Percentiles rank a stretch among this genome's conserved stretches.
phyloP scores from a whole-genome alignment of 441 rosid genomes.

The Adansonia grandidieri region DNA sequence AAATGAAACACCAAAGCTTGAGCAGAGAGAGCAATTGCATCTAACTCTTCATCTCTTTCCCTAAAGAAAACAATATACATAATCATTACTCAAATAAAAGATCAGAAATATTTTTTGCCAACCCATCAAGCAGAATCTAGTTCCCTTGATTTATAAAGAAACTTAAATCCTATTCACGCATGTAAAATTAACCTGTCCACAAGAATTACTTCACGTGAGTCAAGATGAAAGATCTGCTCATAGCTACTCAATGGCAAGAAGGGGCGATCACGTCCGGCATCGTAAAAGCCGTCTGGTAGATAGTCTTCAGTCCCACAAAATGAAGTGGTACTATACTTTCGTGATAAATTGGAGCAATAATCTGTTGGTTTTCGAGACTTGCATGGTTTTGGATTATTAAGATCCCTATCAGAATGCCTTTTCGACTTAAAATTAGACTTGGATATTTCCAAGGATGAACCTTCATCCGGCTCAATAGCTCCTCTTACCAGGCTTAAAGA shows the following conservation, averaged over 20 bases:
- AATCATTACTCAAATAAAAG: conserved; percentile 24
- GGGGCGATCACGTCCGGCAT: conserved; percentile 95
- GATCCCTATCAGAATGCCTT: conserved; percentile 71
- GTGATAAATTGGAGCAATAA: conserved; percentile 50
- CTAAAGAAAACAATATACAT: conserved; percentile 39
- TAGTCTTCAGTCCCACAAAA: conserved; percentile 76
- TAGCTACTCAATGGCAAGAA: conserved; percentile 69
- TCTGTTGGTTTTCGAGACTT: conserved; percentile 61
- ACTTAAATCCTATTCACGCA: conserved; percentile 12
- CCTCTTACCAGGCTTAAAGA: conserved; percentile 40
- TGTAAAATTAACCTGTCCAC: conserved; percentile 74
- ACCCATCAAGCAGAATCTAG: conserved; percentile 7
- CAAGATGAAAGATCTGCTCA: conserved; percentile 62
- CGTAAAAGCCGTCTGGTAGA: conserved; percentile 94
- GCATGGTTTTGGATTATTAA: conserved; percentile 90
- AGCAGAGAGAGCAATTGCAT: conserved; percentile 79
- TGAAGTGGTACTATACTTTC: conserved; percentile 68
- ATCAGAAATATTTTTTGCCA: conserved; percentile 5
- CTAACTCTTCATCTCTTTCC: conserved; percentile 81
- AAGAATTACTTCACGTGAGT: conserved; percentile 95
- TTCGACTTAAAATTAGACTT: conserved; percentile 55
- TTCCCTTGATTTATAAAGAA: conserved; percentile 9
- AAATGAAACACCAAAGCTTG: conserved; percentile 62
- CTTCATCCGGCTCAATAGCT: conserved; percentile 46
- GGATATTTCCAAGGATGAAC: conserved; percentile 46